Percentiles rank a stretch among this genome's conserved stretches.
Evolutionary conservation across 208 protist genomes (phyloP).

Genomic region (Acanthamoeba lenticulata): DNA sequence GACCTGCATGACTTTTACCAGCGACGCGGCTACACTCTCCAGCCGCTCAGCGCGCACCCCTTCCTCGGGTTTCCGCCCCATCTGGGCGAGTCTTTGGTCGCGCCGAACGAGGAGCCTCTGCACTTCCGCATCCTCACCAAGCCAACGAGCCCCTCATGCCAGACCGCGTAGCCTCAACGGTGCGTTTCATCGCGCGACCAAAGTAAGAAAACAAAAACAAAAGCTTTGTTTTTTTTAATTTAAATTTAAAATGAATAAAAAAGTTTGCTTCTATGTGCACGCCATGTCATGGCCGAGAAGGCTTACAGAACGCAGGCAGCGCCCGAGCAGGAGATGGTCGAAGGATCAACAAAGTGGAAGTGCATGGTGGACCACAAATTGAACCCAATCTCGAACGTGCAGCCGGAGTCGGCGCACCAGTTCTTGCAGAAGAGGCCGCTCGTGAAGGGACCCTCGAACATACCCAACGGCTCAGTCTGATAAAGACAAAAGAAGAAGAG

Average conservation of each 20-base stretch:
- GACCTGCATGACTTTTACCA: constrained; percentile 14
- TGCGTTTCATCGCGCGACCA: too few relatives aligned
- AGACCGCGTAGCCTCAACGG: too few relatives aligned
- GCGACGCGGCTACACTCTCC: constrained; percentile 3
- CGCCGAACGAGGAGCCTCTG: background rate
- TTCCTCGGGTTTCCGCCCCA: background rate
- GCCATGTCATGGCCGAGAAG: too few relatives aligned
- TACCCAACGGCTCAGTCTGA: background rate
- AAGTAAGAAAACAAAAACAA: too few relatives aligned
- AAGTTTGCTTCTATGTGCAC: too few relatives aligned
- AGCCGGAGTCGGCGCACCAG: constrained; percentile 46
- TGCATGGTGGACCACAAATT: constrained; percentile 22
- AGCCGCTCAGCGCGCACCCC: background rate
- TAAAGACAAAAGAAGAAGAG: background rate
- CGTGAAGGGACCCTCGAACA: constrained; percentile 43
- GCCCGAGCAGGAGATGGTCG: background rate
- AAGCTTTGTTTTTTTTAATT: too few relatives aligned
- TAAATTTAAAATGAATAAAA: too few relatives aligned
- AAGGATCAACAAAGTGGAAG: constrained; percentile 29
- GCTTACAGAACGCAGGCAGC: background rate
- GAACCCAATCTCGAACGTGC: background rate
- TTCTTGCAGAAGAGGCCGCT: constrained; percentile 32
- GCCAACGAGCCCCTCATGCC: too few relatives aligned
- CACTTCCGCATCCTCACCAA: constrained; percentile 34
- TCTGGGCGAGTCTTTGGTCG: background rate